These are phyloP conservation scores for Lophium mytilinum DNA, from an alignment of 495 filamentous ascomycete genomes.

Conservation along the genomic window DNA sequence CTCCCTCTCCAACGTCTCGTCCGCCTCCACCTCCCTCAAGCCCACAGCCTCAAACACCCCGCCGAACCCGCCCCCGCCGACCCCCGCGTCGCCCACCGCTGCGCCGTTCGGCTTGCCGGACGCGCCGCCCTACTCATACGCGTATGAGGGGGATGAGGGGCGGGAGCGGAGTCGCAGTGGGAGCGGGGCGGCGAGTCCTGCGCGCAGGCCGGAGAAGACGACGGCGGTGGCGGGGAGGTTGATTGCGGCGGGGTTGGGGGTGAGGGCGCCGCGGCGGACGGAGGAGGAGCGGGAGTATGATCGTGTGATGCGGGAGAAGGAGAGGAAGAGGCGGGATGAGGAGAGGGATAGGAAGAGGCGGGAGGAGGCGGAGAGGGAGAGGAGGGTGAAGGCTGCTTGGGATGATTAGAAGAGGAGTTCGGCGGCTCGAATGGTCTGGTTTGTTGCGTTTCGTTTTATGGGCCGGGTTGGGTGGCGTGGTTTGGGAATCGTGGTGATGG, in stretches of 20 bases:
- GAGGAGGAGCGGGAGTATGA: slow-evolving; percentile 90
- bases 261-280: slow-evolving; percentile 69
- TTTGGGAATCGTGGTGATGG: not conserved
- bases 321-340: slow-evolving; percentile 65
- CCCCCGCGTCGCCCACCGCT: slow-evolving; percentile 22
- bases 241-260: slow-evolving; percentile 83
- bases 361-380: slow-evolving; percentile 60
- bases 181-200: slow-evolving; percentile 15
- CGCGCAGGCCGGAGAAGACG: slow-evolving; percentile 73
- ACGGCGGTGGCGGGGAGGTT: slow-evolving; percentile 82
- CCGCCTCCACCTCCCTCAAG: slow-evolving; percentile 15
- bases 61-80: slow-evolving; percentile 19
- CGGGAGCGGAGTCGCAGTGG: slow-evolving; percentile 10
- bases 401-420: slow-evolving; percentile 48
- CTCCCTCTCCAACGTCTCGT: slow-evolving; percentile 39
- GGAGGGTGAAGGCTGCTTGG: slow-evolving; percentile 70
- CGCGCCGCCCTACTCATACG: not conserved
- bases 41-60: slow-evolving; percentile 18
- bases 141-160: not conserved
- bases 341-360: slow-evolving; percentile 59
- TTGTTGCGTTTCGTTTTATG: not conserved
- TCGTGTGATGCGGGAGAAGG: slow-evolving; percentile 71
- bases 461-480: not conserved
- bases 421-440: not conserved
- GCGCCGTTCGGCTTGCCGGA: slow-evolving; percentile 17